Conservation (phyloP, 305 asterid genomes). For the Fraxinus xanthoxyloides region DNA sequence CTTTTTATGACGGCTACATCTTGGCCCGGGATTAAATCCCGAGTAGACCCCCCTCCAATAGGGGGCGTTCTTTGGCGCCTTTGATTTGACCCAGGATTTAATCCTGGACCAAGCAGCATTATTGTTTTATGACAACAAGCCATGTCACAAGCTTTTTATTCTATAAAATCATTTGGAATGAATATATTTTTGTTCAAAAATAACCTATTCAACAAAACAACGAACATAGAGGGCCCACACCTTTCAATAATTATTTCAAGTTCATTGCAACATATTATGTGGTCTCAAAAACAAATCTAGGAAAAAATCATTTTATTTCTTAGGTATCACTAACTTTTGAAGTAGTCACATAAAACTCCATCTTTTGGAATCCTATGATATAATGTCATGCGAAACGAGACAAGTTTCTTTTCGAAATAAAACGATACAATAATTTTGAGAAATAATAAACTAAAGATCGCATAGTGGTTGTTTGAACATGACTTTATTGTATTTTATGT, state of each 20-base stretch:
- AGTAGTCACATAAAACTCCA: constrained; percentile 34
- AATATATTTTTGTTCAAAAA: neutral
- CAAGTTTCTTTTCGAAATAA: neutral
- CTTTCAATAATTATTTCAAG: neutral
- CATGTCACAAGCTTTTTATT: neutral
- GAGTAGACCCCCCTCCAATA: too few relatives aligned
- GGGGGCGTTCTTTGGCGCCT: too few relatives aligned
- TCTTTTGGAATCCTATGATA: constrained; percentile 36
- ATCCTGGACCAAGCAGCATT: too few relatives aligned
- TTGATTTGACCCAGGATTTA: too few relatives aligned
- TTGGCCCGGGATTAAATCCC: too few relatives aligned
- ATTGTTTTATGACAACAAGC: constrained; percentile 20
- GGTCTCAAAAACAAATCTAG: constrained; percentile 27
- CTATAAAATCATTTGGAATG: neutral
- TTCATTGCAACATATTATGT: constrained; percentile 40
- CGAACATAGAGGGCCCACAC: constrained; percentile 1
- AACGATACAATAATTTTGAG: neutral
- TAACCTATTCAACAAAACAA: neutral
- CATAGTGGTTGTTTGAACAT: too few relatives aligned
- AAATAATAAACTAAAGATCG: too few relatives aligned
- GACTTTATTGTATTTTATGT: too few relatives aligned
- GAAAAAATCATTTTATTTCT: constrained; percentile 3
- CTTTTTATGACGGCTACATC: too few relatives aligned
- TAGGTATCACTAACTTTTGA: constrained; percentile 22
- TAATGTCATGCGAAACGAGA: neutral